A percentile compares a stretch with the other conserved stretches of the same genome.
Conservation (phyloP, 2,329 filamentous ascomycete species). For the Colletotrichum nymphaeae region DNA sequence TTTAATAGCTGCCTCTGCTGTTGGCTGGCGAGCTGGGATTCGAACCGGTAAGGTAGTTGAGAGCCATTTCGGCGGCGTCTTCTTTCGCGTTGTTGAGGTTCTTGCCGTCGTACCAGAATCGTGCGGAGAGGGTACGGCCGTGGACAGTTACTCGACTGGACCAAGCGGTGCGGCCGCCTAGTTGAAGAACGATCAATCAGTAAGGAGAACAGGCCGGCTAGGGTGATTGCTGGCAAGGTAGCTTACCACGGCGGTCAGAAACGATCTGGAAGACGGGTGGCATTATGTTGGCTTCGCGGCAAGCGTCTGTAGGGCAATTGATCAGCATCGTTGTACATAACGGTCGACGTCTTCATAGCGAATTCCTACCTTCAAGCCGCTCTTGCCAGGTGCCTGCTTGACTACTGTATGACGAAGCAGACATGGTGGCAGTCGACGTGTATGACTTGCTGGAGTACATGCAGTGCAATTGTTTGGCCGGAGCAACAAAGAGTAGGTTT, state of each 20-base stretch:
- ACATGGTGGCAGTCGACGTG: conserved; percentile 31
- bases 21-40: conserved; percentile 53
- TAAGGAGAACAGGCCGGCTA: background rate
- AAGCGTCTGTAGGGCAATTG: conserved; percentile 60
- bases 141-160: conserved; percentile 82
- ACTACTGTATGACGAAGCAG: conserved; percentile 32
- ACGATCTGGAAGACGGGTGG: conserved; percentile 76
- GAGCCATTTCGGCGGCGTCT: conserved; percentile 87
- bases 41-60: conserved; percentile 64
- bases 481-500: conserved; percentile 6
- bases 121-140: conserved; percentile 73
- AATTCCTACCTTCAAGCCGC: conserved; percentile 62
- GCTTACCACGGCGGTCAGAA: conserved; percentile 79
- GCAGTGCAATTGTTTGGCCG: conserved; percentile 13
- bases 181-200: conserved; percentile 5
- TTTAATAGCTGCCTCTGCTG: conserved; percentile 35
- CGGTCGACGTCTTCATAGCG: conserved; percentile 15
- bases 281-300: conserved; percentile 62
- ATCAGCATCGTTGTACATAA: conserved; percentile 1
- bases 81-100: conserved; percentile 89
- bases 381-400: conserved; percentile 61
- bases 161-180: conserved; percentile 92
- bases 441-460: conserved; percentile 35
- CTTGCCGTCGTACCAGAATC: conserved; percentile 92
- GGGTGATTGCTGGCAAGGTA: background rate